Percentiles rank a stretch among this genome's conserved stretches.
Evolutionary conservation across 768 basidiomycete genomes (phyloP).

Genomic region (Phaeotremella fagi): DNA sequence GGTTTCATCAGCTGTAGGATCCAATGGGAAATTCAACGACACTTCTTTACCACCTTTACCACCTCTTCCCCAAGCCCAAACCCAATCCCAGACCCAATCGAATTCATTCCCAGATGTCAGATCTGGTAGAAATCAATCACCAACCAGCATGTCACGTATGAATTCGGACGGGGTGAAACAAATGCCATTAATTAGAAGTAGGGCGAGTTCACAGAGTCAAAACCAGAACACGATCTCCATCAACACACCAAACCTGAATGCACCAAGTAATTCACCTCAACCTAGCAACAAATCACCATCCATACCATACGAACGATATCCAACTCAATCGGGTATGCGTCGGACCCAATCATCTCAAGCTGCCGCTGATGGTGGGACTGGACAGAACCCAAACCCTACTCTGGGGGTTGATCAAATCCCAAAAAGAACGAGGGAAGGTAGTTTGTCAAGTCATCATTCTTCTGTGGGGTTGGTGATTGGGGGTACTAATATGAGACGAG

Average conservation of each 20-base stretch:
- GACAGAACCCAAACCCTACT: background rate
- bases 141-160: background rate
- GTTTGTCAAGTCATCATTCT: background rate
- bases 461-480: background rate
- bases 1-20: background rate
- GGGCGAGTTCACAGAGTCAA: slow-evolving; percentile 1
- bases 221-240: background rate
- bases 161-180: background rate
- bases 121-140: no score
- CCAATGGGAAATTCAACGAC: background rate
- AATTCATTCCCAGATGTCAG: no score
- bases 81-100: no score
- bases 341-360: background rate
- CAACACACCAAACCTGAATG: background rate
- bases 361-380: background rate
- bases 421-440: background rate
- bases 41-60: background rate
- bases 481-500: background rate
- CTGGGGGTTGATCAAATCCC: background rate
- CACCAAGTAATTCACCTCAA: no score
- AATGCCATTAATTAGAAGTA: no score
- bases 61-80: no score
- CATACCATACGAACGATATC: no score
- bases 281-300: no score
- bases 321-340: no score